A percentile compares a stretch with the other conserved stretches of the same genome.
Conservation (phyloP, 495 filamentous ascomycete genomes). For the Aspergillus egyptiacus region DNA sequence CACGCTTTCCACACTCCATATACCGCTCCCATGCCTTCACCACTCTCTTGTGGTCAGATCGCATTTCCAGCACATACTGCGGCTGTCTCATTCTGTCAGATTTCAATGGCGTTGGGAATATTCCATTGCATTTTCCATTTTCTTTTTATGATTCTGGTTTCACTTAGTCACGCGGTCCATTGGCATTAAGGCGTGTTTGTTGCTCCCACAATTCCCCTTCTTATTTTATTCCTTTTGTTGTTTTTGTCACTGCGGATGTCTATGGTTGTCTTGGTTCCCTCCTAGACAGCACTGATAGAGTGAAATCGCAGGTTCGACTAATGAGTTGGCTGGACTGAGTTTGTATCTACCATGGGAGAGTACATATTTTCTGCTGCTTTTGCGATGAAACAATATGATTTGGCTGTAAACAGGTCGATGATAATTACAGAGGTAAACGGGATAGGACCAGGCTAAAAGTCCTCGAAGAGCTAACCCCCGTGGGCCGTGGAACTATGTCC, state of each 20-base stretch:
- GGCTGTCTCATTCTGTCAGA: background rate
- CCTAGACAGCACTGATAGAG: background rate
- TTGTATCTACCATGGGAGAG: slow-evolving; percentile 1
- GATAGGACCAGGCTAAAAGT: too few relatives aligned
- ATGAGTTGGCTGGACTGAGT: background rate
- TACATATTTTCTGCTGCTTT: background rate
- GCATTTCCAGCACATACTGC: background rate
- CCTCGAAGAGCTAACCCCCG: too few relatives aligned
- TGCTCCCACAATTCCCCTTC: too few relatives aligned
- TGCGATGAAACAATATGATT: too few relatives aligned
- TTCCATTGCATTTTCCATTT: background rate
- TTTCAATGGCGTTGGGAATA: background rate
- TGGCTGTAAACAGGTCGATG: too few relatives aligned
- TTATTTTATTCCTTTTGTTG: background rate
- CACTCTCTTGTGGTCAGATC: background rate
- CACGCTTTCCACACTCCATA: background rate
- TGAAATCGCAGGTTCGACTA: background rate
- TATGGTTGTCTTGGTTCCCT: background rate
- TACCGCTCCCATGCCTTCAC: background rate
- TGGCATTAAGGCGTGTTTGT: background rate
- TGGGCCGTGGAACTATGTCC: too few relatives aligned
- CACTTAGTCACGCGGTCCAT: too few relatives aligned
- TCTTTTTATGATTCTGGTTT: background rate
- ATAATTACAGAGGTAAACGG: too few relatives aligned
- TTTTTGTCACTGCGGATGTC: background rate